Base-by-base conservation (phyloP, 2,329 filamentous ascomycete genomes). In the Trichoderma afroharzianum region DNA sequence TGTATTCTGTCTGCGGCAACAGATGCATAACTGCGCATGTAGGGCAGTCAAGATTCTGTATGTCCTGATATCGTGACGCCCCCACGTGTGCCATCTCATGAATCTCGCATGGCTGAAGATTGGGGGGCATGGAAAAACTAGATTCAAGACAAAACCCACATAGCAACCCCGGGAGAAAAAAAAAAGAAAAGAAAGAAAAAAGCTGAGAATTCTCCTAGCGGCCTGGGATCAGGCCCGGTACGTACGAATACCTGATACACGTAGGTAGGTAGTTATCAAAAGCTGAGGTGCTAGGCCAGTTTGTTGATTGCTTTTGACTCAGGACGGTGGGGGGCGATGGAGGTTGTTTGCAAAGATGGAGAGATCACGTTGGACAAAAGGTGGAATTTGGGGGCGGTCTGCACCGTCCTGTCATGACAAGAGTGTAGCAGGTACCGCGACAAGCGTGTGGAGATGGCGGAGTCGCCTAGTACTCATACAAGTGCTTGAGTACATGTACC, bases 171-270 rank as follows among this genome's bases (percentile, higher is more conserved):
- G 43, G 43, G n/a, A 24, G 21, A 53, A 53, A 53, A 50, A 47
- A 47, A 47, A n/a, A 18, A 18, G 11, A 11, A 33, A 21, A 39
- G 8, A 11, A 26, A 28, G 21, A 36, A n/a, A 32, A 57, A 39
- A 26, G 21, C 26, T 33, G 28, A 61, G 66, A 68, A 68, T 32
- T 68, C 55, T 68, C 66, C 55, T 68, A 68, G 61, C 36, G 36
- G 21, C n/a, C 11, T 24, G 18, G 62, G 32, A 26, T 8, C 21
- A 26, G 14, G 21, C 33, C 58, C 32, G 32, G 58, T 32, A 62
- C 15, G 58, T 39, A 30, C 58, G 28, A 3, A 12, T 53, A 26
- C 21, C 26, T 26, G 26, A 26, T 26, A n/a, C n/a, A n/a, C n/a
- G n/a, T n/a, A n/a, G n/a, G n/a, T 30, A n/a, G 55, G 3, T 21